Conservation (phyloP, 257 asterid species). For the Solanum chiquidenum region DNA sequence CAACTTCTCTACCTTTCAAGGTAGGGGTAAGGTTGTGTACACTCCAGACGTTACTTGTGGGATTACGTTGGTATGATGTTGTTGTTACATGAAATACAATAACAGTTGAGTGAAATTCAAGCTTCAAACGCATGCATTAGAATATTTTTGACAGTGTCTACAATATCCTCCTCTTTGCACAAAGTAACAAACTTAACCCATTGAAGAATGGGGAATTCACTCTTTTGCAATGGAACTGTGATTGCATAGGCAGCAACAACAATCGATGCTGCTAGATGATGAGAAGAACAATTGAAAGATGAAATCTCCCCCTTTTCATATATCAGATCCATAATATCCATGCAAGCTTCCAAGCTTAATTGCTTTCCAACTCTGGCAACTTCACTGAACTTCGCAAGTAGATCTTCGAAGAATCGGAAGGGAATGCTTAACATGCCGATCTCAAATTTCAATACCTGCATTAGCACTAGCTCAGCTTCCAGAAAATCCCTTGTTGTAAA, state of each 20-base stretch:
- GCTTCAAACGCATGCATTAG: constrained; percentile 26
- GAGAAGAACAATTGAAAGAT: constrained; percentile 42
- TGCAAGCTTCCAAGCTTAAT: constrained; percentile 51
- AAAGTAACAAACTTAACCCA: constrained; percentile 55
- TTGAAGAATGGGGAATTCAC: constrained; percentile 82
- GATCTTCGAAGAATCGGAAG: constrained; percentile 41
- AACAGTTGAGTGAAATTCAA: not conserved
- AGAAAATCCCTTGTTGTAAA: constrained; percentile 51
- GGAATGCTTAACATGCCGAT: constrained; percentile 39
- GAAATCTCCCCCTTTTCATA: constrained; percentile 63
- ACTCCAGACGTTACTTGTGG: not conserved
- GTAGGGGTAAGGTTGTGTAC: not conserved
- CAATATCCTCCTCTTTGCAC: constrained; percentile 27
- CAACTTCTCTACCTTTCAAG: not conserved
- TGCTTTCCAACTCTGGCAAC: constrained; percentile 54
- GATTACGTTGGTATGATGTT: not conserved
- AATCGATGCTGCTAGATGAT: constrained; percentile 58
- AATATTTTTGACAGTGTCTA: constrained; percentile 19
- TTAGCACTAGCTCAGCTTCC: constrained; percentile 66
- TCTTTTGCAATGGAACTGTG: constrained; percentile 56
- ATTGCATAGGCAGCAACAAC: constrained; percentile 63
- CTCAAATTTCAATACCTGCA: constrained; percentile 69
- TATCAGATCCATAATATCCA: constrained; percentile 78
- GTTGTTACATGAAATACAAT: not conserved
- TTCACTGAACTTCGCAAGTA: constrained; percentile 43